Conservation (phyloP, 2,329 filamentous ascomycete species). For the Diplodia intermedia region DNA sequence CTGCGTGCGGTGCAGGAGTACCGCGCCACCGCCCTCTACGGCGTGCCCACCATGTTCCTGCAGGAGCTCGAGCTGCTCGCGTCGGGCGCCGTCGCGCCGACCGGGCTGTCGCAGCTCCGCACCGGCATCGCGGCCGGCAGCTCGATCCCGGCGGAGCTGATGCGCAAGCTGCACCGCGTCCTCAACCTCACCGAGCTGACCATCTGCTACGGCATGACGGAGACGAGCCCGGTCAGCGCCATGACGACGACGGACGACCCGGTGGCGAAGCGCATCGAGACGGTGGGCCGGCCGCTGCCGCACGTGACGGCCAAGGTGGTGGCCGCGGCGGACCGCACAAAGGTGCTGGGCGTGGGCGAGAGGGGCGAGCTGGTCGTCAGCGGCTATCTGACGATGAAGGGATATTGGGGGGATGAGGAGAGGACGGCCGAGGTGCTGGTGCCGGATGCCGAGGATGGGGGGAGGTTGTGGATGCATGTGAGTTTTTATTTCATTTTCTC, state of each 20-base stretch:
- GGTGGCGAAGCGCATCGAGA: conserved; percentile 72
- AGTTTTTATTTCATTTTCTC: conserved; percentile 36
- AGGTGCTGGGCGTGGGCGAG: conserved; percentile 68
- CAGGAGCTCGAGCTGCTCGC: conserved; percentile 81
- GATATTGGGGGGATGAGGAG: conserved; percentile 79
- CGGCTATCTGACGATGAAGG: conserved; percentile 90
- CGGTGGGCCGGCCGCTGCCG: conserved; percentile 81
- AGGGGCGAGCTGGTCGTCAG: conserved; percentile 81
- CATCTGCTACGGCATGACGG: conserved; percentile 97
- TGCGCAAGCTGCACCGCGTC: conserved; percentile 73
- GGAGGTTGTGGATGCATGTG: conserved; percentile 78
- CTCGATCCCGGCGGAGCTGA: conserved; percentile 82
- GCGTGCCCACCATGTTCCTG: conserved; percentile 95
- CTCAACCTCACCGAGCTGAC: conserved; percentile 83
- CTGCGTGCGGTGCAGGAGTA: conserved; percentile 70
- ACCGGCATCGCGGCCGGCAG: conserved; percentile 94
- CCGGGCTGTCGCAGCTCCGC: conserved; percentile 69
- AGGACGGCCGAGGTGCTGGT: conserved; percentile 74
- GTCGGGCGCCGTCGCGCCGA: conserved; percentile 49
- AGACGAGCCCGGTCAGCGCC: conserved; percentile 75
- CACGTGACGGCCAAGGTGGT: conserved; percentile 84
- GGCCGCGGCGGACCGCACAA: conserved; percentile 65
- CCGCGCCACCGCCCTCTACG: conserved; percentile 75
- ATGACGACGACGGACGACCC: conserved; percentile 86
- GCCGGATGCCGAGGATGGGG: conserved; percentile 54